These are phyloP conservation scores for Eurotiales sp. DNA, from an alignment of 2,329 filamentous ascomycete genomes.

Conservation along the genomic window DNA sequence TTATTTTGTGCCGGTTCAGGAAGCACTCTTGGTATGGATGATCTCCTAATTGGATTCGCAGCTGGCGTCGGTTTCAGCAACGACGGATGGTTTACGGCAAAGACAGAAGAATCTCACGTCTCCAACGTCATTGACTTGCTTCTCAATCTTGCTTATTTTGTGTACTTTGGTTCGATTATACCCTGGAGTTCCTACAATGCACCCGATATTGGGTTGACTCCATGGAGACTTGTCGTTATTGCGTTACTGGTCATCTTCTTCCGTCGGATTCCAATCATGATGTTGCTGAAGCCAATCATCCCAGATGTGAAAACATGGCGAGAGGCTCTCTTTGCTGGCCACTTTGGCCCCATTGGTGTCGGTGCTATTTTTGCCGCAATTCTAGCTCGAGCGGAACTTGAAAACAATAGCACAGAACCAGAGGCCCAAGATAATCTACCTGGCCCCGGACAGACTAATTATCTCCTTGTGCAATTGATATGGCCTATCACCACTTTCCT, in stretches of 20 bases:
- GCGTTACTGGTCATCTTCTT: conserved; percentile 93
- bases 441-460: conserved; percentile 53
- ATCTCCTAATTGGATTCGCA: conserved; percentile 89
- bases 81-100: conserved; percentile 97
- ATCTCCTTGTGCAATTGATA: conserved; percentile 74
- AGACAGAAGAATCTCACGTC: conserved; percentile 97
- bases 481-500: conserved; percentile 96
- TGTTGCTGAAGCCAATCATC: conserved; percentile 84
- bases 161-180: conserved; percentile 95
- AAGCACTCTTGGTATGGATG: conserved; percentile 85
- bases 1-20: conserved; percentile 94
- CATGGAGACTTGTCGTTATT: conserved; percentile 90
- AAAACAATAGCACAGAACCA: conserved; percentile 72
- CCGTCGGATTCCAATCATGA: conserved; percentile 92
- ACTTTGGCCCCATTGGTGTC: conserved; percentile 96
- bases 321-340: conserved; percentile 91
- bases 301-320: conserved; percentile 98
- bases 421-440: conserved; percentile 58
- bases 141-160: conserved; percentile 96
- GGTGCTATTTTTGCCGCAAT: conserved; percentile 95
- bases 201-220: conserved; percentile 66
- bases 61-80: conserved; percentile 99
- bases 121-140: conserved; percentile 98
- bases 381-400: conserved; percentile 84
- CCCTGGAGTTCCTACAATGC: conserved; percentile 92